phyloP scores from a whole-genome alignment of 2,329 filamentous ascomycete genomes.

The Neopestalotiopsis sp. region DNA sequence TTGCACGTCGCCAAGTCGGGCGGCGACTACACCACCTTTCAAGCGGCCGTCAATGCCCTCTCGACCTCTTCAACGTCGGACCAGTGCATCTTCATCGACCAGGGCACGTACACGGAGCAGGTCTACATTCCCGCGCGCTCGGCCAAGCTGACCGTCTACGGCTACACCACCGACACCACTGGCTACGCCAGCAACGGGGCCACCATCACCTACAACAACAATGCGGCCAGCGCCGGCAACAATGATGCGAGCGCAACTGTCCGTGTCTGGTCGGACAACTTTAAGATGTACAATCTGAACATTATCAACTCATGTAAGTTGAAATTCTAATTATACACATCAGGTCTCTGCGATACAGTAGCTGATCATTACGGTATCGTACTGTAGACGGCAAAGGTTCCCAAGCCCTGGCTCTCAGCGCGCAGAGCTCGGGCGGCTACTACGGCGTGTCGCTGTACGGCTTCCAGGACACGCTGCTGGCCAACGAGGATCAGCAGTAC shows the following conservation, averaged over 20 bases:
- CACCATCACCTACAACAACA: conserved; percentile 52
- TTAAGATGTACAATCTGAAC: conserved; percentile 69
- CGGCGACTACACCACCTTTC: conserved; percentile 46
- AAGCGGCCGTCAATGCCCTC: conserved; percentile 63
- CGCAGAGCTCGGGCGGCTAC: conserved; percentile 50
- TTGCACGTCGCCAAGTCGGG: conserved; percentile 52
- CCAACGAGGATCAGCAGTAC: conserved; percentile 51
- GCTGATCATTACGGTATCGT: too few species aligned
- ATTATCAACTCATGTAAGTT: conserved; percentile 47
- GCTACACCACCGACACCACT: conserved; percentile 59
- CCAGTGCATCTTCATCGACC: conserved; percentile 67
- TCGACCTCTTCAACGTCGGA: conserved; percentile 53
- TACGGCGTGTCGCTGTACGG: conserved; percentile 53
- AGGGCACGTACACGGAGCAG: conserved; percentile 67
- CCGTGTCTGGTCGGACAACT: conserved; percentile 50
- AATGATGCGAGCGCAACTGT: conserved; percentile 60
- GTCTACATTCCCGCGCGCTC: conserved; percentile 56
- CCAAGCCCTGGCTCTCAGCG: conserved; percentile 53
- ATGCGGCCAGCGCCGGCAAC: conserved; percentile 51
- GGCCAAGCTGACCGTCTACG: conserved; percentile 60
- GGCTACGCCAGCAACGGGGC: conserved; percentile 63
- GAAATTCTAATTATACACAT: neutral
- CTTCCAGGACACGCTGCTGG: conserved; percentile 57
- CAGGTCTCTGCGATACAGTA: too few species aligned
- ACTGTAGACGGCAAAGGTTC: conserved; percentile 46